phyloP scores from a whole-genome alignment of 2,329 filamentous ascomycete genomes.

The Trichoderma hamatum region DNA sequence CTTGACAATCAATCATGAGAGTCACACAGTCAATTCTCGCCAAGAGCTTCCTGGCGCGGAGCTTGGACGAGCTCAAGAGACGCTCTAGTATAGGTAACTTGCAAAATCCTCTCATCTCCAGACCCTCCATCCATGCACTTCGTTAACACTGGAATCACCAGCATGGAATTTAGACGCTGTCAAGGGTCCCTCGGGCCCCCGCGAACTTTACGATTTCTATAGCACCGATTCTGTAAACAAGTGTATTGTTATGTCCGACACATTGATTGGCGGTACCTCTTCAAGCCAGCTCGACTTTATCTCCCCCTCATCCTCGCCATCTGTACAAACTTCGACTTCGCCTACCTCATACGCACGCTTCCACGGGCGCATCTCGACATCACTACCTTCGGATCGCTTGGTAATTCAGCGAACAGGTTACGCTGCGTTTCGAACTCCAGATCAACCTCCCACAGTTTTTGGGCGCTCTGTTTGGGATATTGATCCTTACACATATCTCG shows the following conservation, averaged over 20 bases:
- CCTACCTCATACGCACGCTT: conserved; percentile 69
- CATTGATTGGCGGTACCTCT: conserved; percentile 84
- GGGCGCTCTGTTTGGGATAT: conserved; percentile 86
- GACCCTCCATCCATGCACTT: not conserved
- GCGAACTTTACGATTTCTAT: conserved; percentile 67
- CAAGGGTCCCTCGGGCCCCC: conserved; percentile 65
- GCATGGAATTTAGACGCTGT: conserved; percentile 71
- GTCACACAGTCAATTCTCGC: conserved; percentile 47
- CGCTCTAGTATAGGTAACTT: conserved; percentile 56
- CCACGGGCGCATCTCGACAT: conserved; percentile 84
- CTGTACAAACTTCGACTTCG: not conserved
- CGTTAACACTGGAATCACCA: conserved; percentile 39
- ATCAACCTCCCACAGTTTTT: conserved; percentile 78
- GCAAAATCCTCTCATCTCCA: not conserved
- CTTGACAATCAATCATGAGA: conserved; percentile 51
- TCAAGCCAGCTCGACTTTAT: conserved; percentile 71
- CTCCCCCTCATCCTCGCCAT: conserved; percentile 31
- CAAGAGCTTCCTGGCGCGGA: conserved; percentile 61
- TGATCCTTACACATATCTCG: conserved; percentile 85
- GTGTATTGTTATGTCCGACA: conserved; percentile 83
- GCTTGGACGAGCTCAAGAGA: conserved; percentile 62
- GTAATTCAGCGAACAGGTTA: conserved; percentile 80
- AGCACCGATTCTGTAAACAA: conserved; percentile 48
- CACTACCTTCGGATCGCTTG: conserved; percentile 74
- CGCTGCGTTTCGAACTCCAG: conserved; percentile 84